Base-by-base conservation (phyloP, 2,329 filamentous ascomycete species). In the Botrytis galanthina region DNA sequence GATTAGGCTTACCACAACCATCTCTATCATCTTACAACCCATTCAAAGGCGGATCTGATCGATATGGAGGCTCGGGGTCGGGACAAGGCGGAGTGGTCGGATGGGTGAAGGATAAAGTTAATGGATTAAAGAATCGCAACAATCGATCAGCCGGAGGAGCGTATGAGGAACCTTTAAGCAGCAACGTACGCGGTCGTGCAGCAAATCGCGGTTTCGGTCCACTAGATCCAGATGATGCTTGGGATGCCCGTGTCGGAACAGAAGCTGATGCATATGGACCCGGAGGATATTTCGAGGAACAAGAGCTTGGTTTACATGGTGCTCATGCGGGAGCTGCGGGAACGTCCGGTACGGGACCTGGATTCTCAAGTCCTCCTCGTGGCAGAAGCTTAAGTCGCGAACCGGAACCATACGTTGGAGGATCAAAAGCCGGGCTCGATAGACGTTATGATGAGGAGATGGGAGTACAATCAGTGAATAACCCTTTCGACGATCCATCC, bases 191-290 rank as follows among this genome's bases (percentile, higher is more conserved):
- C 57, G 82, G 82, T 72, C 76, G 82, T 48, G 83, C 84, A 63
- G 83, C 84, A 72, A 85, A 86, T 72, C 83, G 88, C 71, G 89
- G 89, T 35, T 91, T 92, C 81, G 89, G 90, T 2, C 85, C 90
- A 6, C 86, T 94, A 63, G 93, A 96, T 79, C 92, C 92, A 1
- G 93, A 97, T 80, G 93, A 95, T 80, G 93, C 93, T 2, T 97
- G 94, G 94, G 93, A 96, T 83, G 84, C 92, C 76, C 86, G 92
- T 74, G 93, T 97, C 7, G 92, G 92, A 73, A 86, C 90, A 78
- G 93, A 95, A 81, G 89, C 91, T 29, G 90, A 92, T 79, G 84
- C 83, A 20, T 90, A 91, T 80, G 88, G 88, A 2, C 83, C 84
- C 2, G 85, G 85, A 35, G 87, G 87, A 67, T 93, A 93, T 67